Evolutionary conservation across 441 rosid genomes (phyloP), one percentile per base, ranked within the genome.

Genomic region (Eruca vesicaria): DNA sequence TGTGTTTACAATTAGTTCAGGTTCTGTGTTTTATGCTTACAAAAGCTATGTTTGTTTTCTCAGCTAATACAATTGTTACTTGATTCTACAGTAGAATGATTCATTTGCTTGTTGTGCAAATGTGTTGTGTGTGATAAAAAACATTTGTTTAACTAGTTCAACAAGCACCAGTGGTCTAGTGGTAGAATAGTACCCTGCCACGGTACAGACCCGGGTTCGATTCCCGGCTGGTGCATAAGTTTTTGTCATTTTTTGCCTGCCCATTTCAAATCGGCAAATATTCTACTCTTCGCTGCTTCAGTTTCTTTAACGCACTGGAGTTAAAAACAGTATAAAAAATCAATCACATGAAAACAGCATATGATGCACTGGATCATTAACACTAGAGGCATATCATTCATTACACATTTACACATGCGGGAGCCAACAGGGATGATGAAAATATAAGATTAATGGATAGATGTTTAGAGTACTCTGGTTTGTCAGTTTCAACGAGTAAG

Each of bases 151-250:
- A n/a, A n/a, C n/a, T n/a, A n/a, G n/a, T 23, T 9, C 15, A 61
- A 15, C 2, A 31, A 23, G 80, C 82, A 92, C 97, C 92, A 86
- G 93, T 90, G 94, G 97, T 89, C 98, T 88, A 87, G 97, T 88
- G 90, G 97, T 89, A 90, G 97, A 89, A 89, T 91, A 95, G 58
- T 53, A 53, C 94, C 93, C 95, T 95, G 94, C 97, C 93, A 91
- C 91, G 90, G 92, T 88, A 90, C 91, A 90, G 97, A 89, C 90
- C 88, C 82, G 89, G 86, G 97, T 88, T 91, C 92, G 93, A 89
- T 85, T 87, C 86, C 89, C 88, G 77, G 77, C 73, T 78, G 77
- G 77, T 72, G 78, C 72, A 57, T 19, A 0, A 6, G 0, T 6
- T 56, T 0, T 9, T 10, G 10, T 2, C 6, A 0, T 9, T 16